Percentiles rank a stretch among this genome's conserved stretches.
Conservation (phyloP, 2,329 filamentous ascomycete genomes). For the Hypoxylon sp. region DNA sequence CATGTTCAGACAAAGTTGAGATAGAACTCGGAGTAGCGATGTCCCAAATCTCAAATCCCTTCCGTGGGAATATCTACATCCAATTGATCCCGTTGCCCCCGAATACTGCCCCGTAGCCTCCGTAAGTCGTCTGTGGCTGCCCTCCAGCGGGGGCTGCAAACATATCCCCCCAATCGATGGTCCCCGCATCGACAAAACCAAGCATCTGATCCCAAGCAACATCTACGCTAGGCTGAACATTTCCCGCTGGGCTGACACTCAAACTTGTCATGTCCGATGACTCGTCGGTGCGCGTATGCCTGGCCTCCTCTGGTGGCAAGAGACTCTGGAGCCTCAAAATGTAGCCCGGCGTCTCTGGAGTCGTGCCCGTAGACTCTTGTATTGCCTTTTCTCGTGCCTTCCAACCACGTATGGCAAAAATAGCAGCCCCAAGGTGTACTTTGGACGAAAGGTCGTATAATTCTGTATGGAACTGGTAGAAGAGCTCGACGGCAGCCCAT, state of each 20-base stretch:
- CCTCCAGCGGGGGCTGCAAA: constrained; percentile 43
- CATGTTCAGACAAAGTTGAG: constrained; percentile 3
- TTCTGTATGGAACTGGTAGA: constrained; percentile 65
- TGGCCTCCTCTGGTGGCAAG: constrained; percentile 57
- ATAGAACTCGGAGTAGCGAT: constrained; percentile 30
- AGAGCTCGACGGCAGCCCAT: constrained; percentile 62
- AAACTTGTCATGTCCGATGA: constrained; percentile 23
- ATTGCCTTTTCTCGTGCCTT: constrained; percentile 61
- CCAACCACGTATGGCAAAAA: constrained; percentile 67
- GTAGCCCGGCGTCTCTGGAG: constrained; percentile 60
- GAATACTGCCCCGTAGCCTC: constrained; percentile 40
- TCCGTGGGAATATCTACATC: constrained; percentile 34
- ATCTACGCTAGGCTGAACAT: constrained; percentile 31
- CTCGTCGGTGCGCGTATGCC: constrained; percentile 48
- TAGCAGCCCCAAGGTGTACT: constrained; percentile 59
- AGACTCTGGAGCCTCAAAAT: constrained; percentile 60
- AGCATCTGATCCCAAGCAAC: constrained; percentile 54
- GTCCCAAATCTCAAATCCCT: constrained; percentile 8
- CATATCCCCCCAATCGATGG: constrained; percentile 51
- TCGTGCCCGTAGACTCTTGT: constrained; percentile 52
- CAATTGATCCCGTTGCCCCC: constrained; percentile 39
- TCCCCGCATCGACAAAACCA: constrained; percentile 48
- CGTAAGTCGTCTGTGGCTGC: constrained; percentile 35
- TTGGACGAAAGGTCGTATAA: constrained; percentile 64
- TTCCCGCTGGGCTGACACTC: constrained; percentile 9